Percentiles rank a stretch among this genome's conserved stretches.
phyloP scores from a whole-genome alignment of 352 stramenopile genomes.

The Phytophthora pseudosyringae region DNA sequence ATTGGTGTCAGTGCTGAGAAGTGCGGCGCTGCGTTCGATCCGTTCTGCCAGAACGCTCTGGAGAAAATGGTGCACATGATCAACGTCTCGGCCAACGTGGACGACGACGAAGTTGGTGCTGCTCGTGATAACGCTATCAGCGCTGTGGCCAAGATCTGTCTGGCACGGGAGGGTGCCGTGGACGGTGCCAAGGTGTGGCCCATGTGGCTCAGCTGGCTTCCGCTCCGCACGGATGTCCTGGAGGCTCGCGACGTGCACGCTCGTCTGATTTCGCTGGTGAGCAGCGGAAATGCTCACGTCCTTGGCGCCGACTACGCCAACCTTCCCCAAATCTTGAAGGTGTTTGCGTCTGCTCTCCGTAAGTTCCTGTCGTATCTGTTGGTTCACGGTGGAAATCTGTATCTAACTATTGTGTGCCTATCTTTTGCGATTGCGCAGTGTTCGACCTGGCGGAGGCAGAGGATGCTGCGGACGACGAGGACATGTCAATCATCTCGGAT shows the following conservation, averaged over 20 bases:
- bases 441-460: slow-evolving; percentile 65
- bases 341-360: slow-evolving; percentile 78
- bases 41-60: slow-evolving; percentile 68
- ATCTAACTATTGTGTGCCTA: slow-evolving; percentile 29
- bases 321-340: slow-evolving; percentile 71
- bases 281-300: slow-evolving; percentile 60
- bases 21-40: slow-evolving; percentile 69
- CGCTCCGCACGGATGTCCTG: slow-evolving; percentile 78
- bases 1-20: slow-evolving; percentile 87
- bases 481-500: slow-evolving; percentile 75
- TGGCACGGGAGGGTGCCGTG: slow-evolving; percentile 59
- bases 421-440: slow-evolving; percentile 43
- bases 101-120: slow-evolving; percentile 68
- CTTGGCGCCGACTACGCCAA: slow-evolving; percentile 75
- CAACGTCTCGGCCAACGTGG: slow-evolving; percentile 49
- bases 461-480: slow-evolving; percentile 68
- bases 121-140: slow-evolving; percentile 86
- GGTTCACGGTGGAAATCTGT: slow-evolving; percentile 1
- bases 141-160: slow-evolving; percentile 82
- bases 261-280: slow-evolving; percentile 72
- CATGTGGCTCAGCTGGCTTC: slow-evolving; percentile 84
- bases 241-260: slow-evolving; percentile 82
- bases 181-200: slow-evolving; percentile 72
- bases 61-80: slow-evolving; percentile 81
- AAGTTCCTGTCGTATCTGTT: slow-evolving; percentile 40